phyloP scores from a whole-genome alignment of 345 rosid species.

The Hibiscus tridactylites region DNA sequence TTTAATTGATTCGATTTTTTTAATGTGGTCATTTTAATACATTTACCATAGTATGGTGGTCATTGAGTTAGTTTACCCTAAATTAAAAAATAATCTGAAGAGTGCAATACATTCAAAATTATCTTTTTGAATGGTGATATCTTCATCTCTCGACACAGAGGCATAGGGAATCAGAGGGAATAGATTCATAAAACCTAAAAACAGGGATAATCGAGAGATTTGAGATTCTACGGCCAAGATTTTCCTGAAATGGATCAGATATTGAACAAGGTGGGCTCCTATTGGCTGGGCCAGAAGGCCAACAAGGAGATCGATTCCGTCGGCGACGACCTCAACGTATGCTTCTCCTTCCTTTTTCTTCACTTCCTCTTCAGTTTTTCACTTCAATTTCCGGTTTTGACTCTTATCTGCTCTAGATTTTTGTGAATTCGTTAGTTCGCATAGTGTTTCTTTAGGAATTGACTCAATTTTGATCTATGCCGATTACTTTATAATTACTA shows the following conservation, averaged over 20 bases:
- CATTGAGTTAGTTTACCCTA: too few species aligned
- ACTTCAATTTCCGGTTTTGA: not conserved
- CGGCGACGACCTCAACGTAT: slow-evolving; percentile 69
- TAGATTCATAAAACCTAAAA: not conserved
- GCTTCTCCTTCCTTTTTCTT: not conserved
- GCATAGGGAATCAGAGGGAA: not conserved
- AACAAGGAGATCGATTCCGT: slow-evolving; percentile 80
- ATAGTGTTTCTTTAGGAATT: not conserved
- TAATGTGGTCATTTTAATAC: too few species aligned
- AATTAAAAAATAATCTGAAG: too few species aligned
- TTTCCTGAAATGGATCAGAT: slow-evolving; percentile 63
- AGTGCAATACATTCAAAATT: too few species aligned
- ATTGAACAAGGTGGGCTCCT: slow-evolving; percentile 86
- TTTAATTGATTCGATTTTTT: too few species aligned
- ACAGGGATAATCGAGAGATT: not conserved
- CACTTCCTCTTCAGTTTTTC: not conserved
- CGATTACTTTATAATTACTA: not conserved
- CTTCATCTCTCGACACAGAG: too few species aligned
- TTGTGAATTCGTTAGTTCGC: not conserved
- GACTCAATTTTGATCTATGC: not conserved
- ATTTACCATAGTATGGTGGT: too few species aligned
- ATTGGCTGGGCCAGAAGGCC: slow-evolving; percentile 71
- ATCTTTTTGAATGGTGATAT: too few species aligned
- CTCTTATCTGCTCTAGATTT: not conserved
- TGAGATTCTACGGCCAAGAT: not conserved